A percentile compares a stretch with the other conserved stretches of the same genome.
Conservation (phyloP, 768 basidiomycete species). For the Suillus ampliporus region DNA sequence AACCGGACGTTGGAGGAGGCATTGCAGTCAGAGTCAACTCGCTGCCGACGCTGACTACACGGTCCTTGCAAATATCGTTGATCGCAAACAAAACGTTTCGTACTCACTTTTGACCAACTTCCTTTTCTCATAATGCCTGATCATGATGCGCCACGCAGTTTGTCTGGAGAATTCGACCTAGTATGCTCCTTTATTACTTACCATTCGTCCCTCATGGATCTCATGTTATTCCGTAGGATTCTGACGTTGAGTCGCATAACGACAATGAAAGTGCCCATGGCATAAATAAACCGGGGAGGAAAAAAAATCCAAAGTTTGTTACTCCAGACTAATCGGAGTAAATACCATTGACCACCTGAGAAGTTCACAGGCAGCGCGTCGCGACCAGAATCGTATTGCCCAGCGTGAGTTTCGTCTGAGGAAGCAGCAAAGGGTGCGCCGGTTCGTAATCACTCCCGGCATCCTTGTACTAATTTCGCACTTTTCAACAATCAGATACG, state of each 20-base stretch:
- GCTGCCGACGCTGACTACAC: constrained; percentile 11
- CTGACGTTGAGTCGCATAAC: constrained; percentile 64
- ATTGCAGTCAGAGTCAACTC: neutral
- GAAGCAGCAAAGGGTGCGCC: constrained; percentile 82
- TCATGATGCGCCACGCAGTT: constrained; percentile 56
- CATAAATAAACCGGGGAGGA: constrained; percentile 62
- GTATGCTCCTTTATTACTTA: constrained; percentile 24
- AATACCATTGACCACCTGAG: constrained; percentile 10
- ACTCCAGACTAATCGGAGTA: constrained; percentile 14
- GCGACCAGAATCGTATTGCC: constrained; percentile 91
- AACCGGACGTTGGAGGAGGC: constrained; percentile 4
- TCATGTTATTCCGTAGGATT: constrained; percentile 50
- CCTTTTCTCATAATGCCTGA: constrained; percentile 54
- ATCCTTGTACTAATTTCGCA: constrained; percentile 12
- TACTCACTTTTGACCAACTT: constrained; percentile 38
- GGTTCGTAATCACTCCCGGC: constrained; percentile 2
- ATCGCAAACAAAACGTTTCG: neutral
- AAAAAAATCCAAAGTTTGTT: constrained; percentile 88
- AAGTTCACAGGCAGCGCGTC: constrained; percentile 86
- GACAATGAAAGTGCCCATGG: constrained; percentile 21
- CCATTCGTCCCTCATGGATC: constrained; percentile 18
- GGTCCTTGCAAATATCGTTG: neutral
- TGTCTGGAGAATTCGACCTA: constrained; percentile 66
- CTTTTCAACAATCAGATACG: constrained; percentile 65
- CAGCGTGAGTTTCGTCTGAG: constrained; percentile 92